A percentile compares a stretch with the other conserved stretches of the same genome.
Evolutionary conservation across 192 early-diverging fungal species (phyloP).

Genomic region (Mycoemilia scoparia): DNA sequence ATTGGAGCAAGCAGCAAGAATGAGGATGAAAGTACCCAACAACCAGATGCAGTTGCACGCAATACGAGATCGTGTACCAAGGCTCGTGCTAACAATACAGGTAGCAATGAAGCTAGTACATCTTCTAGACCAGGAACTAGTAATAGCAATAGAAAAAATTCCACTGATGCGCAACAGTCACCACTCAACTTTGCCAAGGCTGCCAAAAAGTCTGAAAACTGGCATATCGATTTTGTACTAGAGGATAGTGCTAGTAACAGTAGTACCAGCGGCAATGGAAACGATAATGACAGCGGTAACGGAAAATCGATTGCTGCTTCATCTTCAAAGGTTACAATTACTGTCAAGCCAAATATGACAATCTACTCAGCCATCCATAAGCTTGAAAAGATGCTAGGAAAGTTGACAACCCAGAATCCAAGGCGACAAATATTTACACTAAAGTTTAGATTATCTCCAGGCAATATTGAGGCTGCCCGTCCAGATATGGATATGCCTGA

Average conservation of each 20-base stretch:
- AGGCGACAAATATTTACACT: background rate
- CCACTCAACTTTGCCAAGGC: no score
- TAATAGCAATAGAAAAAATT: no score
- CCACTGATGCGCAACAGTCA: no score
- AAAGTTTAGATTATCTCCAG: background rate
- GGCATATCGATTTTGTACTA: constrained; percentile 41
- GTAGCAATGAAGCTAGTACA: no score
- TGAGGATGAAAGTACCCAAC: no score
- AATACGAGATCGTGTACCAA: no score
- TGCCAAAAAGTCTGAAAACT: constrained; percentile 12
- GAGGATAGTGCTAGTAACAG: constrained; percentile 14
- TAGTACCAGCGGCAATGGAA: background rate
- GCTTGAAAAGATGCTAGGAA: background rate
- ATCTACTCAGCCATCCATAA: background rate
- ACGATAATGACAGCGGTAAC: background rate
- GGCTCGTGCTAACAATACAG: no score
- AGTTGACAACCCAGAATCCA: background rate
- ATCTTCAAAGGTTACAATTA: background rate
- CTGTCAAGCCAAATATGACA: background rate
- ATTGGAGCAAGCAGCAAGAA: no score
- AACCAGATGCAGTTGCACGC: no score
- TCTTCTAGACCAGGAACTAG: background rate
- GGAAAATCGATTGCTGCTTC: no score
- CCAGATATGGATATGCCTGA: no score
- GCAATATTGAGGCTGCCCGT: no score